phyloP scores from a whole-genome alignment of 2,329 filamentous ascomycete genomes.

The Diaporthe caulivora region DNA sequence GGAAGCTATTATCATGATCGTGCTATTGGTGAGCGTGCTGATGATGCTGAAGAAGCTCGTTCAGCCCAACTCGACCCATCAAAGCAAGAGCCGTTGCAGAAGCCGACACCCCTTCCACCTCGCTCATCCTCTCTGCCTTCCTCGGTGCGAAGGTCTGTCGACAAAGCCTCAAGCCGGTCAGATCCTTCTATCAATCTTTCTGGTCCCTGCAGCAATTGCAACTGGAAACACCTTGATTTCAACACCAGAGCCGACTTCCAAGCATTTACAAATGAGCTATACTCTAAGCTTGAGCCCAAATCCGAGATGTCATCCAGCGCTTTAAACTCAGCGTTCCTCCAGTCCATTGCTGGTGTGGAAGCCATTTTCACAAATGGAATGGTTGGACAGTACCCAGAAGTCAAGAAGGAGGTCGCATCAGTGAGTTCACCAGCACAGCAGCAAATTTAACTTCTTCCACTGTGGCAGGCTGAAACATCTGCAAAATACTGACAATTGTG shows the following conservation, averaged over 20 bases:
- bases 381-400: not conserved
- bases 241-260: not conserved
- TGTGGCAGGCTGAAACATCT: no score
- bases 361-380: not conserved
- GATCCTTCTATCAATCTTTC: no score
- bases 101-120: not conserved
- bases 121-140: constrained; percentile 3
- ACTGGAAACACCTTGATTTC: not conserved
- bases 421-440: not conserved
- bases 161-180: not conserved
- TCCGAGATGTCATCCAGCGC: not conserved
- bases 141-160: not conserved
- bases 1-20: not conserved
- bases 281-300: not conserved
- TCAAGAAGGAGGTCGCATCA: not conserved
- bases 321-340: not conserved
- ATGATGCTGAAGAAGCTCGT: not conserved
- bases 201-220: not conserved
- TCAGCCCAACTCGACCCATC: no score
- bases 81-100: not conserved
- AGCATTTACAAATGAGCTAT: not conserved
- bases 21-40: no score
- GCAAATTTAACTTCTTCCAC: not conserved
- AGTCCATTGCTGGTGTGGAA: constrained; percentile 12
- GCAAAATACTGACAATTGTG: not conserved